These are phyloP conservation scores for Neurospora sp. DNA, from an alignment of 495 filamentous ascomycete genomes.

Conservation along the genomic window DNA sequence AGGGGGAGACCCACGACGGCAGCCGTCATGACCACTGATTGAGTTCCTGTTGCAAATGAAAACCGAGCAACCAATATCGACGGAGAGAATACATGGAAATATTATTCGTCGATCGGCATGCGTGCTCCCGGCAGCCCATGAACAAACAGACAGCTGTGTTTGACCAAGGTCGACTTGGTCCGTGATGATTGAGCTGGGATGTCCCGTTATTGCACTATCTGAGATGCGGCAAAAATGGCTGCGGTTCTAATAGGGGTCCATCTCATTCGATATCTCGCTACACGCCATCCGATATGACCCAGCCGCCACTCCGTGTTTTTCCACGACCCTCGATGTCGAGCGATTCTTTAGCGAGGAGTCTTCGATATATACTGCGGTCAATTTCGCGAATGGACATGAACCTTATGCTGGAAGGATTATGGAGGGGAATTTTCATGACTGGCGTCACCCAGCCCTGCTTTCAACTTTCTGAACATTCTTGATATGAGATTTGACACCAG, in stretches of 20 bases:
- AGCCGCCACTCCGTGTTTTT: no score
- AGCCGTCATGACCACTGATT: background rate
- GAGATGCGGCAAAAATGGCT: fast-evolving
- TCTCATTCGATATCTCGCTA: background rate
- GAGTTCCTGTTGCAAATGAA: background rate
- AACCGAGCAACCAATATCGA: background rate
- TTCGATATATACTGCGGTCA: no score
- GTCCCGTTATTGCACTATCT: background rate
- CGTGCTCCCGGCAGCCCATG: background rate
- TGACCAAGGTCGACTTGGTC: background rate
- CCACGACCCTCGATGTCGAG: no score
- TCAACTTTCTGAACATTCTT: no score
- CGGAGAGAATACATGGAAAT: background rate
- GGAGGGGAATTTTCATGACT: no score
- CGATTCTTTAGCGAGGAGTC: no score
- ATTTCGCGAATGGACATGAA: no score
- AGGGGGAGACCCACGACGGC: background rate
- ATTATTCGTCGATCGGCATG: background rate
- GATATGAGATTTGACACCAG: no score
- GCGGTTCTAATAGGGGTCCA: fast-evolving
- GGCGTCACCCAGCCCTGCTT: no score
- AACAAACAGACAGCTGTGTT: background rate
- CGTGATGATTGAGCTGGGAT: background rate
- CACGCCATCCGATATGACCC: no score
- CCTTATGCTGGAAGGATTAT: no score